These are phyloP conservation scores for Coemansia sp. DNA, from an alignment of 192 early-diverging fungal genomes.

Conservation along the genomic window DNA sequence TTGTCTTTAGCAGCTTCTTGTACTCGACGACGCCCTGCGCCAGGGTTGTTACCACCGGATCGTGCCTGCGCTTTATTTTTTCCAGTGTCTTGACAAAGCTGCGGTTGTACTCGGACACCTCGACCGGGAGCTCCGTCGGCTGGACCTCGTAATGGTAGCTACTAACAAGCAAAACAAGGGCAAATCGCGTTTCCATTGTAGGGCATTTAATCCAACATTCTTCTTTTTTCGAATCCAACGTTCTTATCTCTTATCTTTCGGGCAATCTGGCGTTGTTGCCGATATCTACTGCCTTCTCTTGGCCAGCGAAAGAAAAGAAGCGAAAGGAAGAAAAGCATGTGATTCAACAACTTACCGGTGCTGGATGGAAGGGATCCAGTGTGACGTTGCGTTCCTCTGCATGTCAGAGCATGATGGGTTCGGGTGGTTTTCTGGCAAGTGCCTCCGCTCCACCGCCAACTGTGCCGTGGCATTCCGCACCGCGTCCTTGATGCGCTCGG, in stretches of 20 bases:
- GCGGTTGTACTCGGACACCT: constrained; percentile 77
- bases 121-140: constrained; percentile 63
- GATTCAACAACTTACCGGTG: constrained; percentile 38
- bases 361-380: constrained; percentile 57
- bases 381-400: constrained; percentile 24
- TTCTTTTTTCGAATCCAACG: not conserved
- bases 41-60: constrained; percentile 89
- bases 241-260: not conserved
- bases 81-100: constrained; percentile 89
- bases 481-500: constrained; percentile 43
- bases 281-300: not conserved
- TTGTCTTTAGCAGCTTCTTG: constrained; percentile 62
- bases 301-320: too few species aligned
- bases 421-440: constrained; percentile 34
- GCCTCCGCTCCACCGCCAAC: constrained; percentile 16
- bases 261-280: too few species aligned
- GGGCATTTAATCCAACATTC: not conserved
- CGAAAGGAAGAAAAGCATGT: not conserved
- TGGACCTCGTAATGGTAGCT: constrained; percentile 56
- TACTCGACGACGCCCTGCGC: constrained; percentile 94
- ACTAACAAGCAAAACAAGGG: constrained; percentile 20
- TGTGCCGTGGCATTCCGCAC: constrained; percentile 37
- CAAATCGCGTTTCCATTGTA: not conserved
- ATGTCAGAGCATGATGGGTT: constrained; percentile 31
- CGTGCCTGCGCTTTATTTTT: constrained; percentile 88